These are phyloP conservation scores for Crithidia fasciculata DNA, from an alignment of 208 protist genomes.

Conservation along the genomic window DNA sequence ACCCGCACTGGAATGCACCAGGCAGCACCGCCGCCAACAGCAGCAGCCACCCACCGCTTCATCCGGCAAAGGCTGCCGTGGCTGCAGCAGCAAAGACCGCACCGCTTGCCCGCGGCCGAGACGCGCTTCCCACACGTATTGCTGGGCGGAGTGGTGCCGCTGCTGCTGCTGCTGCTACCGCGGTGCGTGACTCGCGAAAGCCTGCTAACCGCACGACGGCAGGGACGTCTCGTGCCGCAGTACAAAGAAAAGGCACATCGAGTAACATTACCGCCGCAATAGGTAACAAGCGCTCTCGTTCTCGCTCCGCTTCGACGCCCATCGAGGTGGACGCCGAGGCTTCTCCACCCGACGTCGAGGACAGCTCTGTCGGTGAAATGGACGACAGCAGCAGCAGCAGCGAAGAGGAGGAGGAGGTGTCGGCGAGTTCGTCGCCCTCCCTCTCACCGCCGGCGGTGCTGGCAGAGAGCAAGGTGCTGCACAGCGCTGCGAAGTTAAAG, in stretches of 20 bases:
- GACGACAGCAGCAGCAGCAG: background rate
- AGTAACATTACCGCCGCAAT: background rate
- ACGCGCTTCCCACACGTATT: conserved; percentile 1
- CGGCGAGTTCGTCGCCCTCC: conserved; percentile 1
- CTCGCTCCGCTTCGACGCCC: background rate
- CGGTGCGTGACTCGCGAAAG: background rate
- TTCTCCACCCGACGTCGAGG: background rate
- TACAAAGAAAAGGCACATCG: background rate
- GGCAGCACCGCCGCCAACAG: background rate
- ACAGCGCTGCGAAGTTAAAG: background rate
- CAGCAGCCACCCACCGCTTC: background rate
- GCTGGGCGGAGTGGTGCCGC: background rate
- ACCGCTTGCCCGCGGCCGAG: background rate
- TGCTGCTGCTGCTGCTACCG: background rate
- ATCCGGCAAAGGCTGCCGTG: background rate
- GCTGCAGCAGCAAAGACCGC: background rate
- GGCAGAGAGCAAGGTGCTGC: conserved; percentile 9
- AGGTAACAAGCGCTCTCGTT: conserved; percentile 20
- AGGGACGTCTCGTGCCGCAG: background rate
- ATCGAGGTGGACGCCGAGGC: conserved; percentile 2
- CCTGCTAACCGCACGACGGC: no score
- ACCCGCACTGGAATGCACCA: conserved; percentile 22
- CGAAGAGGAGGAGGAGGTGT: background rate
- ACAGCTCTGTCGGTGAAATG: background rate
- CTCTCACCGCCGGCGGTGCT: conserved; percentile 18